Evolutionary conservation across 1,284 basidiomycete species (phyloP).

Genomic region (Cystobasidium pallidum): DNA sequence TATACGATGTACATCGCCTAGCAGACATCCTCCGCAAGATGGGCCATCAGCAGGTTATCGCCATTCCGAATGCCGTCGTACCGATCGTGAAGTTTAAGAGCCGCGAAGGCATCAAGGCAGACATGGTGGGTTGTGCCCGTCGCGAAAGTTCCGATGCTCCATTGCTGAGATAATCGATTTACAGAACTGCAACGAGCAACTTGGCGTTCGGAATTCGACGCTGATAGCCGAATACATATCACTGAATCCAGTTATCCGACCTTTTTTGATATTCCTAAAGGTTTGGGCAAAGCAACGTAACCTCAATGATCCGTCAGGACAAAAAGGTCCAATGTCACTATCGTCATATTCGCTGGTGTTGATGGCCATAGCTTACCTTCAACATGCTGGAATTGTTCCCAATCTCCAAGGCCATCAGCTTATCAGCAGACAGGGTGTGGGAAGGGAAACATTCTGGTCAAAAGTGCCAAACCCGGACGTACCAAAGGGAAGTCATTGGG

Average conservation of each 20-base stretch:
- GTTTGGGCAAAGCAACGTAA: conserved; percentile 52
- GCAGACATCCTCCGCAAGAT: conserved; percentile 22
- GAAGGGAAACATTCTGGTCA: conserved; percentile 34
- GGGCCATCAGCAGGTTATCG: conserved; percentile 37
- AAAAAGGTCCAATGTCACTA: conserved; percentile 46
- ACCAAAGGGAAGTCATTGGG: neutral
- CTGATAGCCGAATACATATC: conserved; percentile 51
- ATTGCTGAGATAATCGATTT: too few species aligned
- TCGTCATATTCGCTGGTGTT: conserved; percentile 52
- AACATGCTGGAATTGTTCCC: conserved; percentile 53
- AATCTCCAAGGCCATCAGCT: conserved; percentile 55
- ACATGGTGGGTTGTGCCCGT: conserved; percentile 49
- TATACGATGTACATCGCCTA: conserved; percentile 33
- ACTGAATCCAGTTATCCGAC: conserved; percentile 49
- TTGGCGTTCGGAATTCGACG: conserved; percentile 19
- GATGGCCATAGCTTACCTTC: conserved; percentile 55
- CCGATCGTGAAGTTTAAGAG: conserved; percentile 52
- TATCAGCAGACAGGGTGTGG: conserved; percentile 46
- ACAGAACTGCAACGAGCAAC: conserved; percentile 37
- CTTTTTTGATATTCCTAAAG: conserved; percentile 52
- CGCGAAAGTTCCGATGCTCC: neutral
- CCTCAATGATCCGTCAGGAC: conserved; percentile 51
- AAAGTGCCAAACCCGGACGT: conserved; percentile 34
- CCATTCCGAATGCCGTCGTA: conserved; percentile 44
- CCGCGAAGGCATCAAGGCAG: conserved; percentile 48